Percentiles rank a stretch among this genome's conserved stretches.
Conservation (phyloP, 306 rosid species). For the Prunus campanulata region DNA sequence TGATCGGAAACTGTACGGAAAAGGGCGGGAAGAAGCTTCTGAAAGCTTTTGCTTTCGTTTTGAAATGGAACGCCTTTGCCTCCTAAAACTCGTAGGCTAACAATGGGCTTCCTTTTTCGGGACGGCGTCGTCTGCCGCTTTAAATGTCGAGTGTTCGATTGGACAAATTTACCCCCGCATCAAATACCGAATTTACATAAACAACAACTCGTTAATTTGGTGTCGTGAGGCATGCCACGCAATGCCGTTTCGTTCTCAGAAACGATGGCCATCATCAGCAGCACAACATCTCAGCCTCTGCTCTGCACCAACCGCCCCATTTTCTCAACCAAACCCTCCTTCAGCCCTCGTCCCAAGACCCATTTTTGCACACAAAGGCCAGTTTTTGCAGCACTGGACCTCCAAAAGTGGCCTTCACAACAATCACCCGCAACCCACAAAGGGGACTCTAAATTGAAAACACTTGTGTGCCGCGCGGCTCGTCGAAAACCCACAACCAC, state of each 20-base stretch:
- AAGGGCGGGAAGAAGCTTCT: conserved; percentile 58
- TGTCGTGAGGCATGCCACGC: conserved; percentile 33
- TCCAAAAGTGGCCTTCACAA: conserved; percentile 8
- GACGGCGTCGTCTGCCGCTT: background rate
- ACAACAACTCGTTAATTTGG: background rate
- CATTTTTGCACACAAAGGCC: conserved; percentile 21
- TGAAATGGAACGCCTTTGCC: background rate
- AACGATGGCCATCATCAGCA: conserved; percentile 27
- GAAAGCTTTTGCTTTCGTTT: conserved; percentile 4
- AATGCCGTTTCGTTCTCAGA: background rate
- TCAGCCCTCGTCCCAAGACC: conserved; percentile 23
- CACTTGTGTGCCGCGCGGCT: conserved; percentile 32
- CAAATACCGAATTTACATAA: conserved; percentile 1
- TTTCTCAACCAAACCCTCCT: conserved; percentile 23
- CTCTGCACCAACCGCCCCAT: conserved; percentile 22
- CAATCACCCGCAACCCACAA: conserved; percentile 6
- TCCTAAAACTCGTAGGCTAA: background rate
- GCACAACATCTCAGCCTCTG: conserved; percentile 35
- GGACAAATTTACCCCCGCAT: background rate
- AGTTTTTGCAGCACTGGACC: background rate
- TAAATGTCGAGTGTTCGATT: background rate
- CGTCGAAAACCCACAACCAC: conserved; percentile 42
- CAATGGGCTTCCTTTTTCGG: background rate
- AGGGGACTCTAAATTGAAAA: conserved; percentile 10
- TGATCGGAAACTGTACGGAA: conserved; percentile 29